Evolutionary conservation across 225 moss, liverwort and hornwort species (phyloP), one percentile per base, ranked within the genome.

Genomic region (Lunularia cruciata): DNA sequence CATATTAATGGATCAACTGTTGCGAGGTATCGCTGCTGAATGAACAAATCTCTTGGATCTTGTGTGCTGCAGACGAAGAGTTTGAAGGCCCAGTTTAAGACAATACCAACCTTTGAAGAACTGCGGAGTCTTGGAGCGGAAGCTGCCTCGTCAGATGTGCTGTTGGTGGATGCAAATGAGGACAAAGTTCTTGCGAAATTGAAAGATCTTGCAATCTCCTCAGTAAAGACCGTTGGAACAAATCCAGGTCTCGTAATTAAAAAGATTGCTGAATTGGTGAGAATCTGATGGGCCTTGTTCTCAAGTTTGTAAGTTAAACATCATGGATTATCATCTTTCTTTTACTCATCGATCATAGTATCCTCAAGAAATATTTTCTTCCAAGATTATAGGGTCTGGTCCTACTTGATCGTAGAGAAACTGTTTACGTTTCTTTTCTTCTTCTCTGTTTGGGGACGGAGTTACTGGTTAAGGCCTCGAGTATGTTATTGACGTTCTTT

Each of bases 181-280:
- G 95, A 95, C 78, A 78, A 84, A 73, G 84, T 76, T 67, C 75
- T 95, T 28, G 85, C 83, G 10, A 86, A 74, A 72, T 87, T 95
- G 77, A 88, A 80, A 68, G 83, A 95, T 71, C 73, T 95, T 63
- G 87, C 80, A 52, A 76, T 87, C 73, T 83, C 81, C 51, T 59
- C 87, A 56, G 92, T 89, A 36, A 90, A 90, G 66, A 84, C 79
- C 72, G 68, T 83, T 62, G 92, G 86, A 69, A 78, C 77, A n/a
- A 89, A 89, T 67, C 83, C 86, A 61, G 85, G 82, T 69, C 70
- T 82, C 16, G 78, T 84, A 71, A 86, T 92, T 57, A 95, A 92
- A 73, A 95, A 90, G 79, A 86, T 95, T 71, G 92, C 95, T 19
- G 95, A 95, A 60, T 54, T 95, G 95, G 95, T 95, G 78, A 78